Conservation (phyloP, 2,329 filamentous ascomycete species). For the Nakataea oryzae region DNA sequence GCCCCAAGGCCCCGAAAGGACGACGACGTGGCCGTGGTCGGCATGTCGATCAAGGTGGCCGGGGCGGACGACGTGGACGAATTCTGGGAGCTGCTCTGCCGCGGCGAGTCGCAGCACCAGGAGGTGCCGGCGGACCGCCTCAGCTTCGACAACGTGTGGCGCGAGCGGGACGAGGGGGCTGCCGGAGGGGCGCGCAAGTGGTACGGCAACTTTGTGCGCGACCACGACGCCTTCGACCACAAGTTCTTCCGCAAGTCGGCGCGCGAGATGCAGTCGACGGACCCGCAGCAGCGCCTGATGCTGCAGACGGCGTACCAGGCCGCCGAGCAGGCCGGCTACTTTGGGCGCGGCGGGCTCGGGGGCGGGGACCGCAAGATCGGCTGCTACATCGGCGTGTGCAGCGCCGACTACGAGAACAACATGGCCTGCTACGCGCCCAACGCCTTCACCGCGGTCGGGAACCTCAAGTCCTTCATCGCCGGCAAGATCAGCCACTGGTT, state of each 20-base stretch:
- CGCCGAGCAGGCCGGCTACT: constrained; percentile 17
- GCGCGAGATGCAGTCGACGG: constrained; percentile 23
- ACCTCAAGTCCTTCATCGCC: constrained; percentile 18
- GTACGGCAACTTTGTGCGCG: constrained; percentile 16
- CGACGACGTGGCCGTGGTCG: constrained; percentile 21
- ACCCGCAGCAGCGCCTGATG: constrained; percentile 26
- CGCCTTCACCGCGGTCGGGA: constrained; percentile 26
- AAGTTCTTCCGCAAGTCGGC: constrained; percentile 28
- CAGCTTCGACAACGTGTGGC: constrained; percentile 11
- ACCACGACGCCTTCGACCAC: constrained; percentile 22
- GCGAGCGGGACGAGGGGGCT: constrained; percentile 7
- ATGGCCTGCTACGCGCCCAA: constrained; percentile 21
- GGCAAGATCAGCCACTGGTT: constrained; percentile 23
- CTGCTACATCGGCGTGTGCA: constrained; percentile 23
- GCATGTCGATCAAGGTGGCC: constrained; percentile 22
- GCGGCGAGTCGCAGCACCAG: constrained; percentile 19
- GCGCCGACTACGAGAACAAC: constrained; percentile 29
- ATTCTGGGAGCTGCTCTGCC: constrained; percentile 19
- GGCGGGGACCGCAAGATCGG: constrained; percentile 17
- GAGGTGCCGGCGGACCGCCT: constrained; percentile 13
- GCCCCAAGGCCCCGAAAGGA: background rate
- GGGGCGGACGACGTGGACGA: constrained; percentile 22
- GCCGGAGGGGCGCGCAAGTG: constrained; percentile 15
- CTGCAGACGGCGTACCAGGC: constrained; percentile 31
- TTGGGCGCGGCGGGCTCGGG: background rate